Base-by-base conservation (phyloP, 331 rosid genomes). In the Quercus phellos region DNA sequence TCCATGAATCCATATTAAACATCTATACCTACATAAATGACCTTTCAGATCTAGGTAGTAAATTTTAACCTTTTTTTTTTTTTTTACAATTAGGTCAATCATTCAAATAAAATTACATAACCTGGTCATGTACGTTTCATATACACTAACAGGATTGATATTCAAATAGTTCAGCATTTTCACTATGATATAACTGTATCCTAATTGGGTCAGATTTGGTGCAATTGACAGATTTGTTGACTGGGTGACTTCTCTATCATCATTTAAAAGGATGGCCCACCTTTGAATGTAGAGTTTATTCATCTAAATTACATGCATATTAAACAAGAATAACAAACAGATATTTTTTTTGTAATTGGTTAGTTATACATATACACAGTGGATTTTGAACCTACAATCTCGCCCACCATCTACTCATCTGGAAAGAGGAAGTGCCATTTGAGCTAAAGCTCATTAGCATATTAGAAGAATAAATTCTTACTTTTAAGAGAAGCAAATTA, bases 191-290 rank as follows among this genome's bases (percentile, higher is more conserved):
- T 17, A 61, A 59, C 21, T 14, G 35, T 35, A 61, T 29, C 11
- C 17, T 14, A 16, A 61, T 61, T 61, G 43, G 69, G 8, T 61
- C 42, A 61, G 69, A 26, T 61, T 61, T 61, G 21, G 42, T 26
- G 38, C 18, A 61, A 66, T 9, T 34, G 51, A 34, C 26, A 34
- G 7, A 17, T 14, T 66, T 66, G 71, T 22, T 46, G 74, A 75
- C 73, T 78, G 46, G 74, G 61, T 72, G 68, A 78, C 76, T 75
- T 38, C 66, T 51, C 67, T 34, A 54, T 58, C 30, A 24, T 82
- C 76, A 51, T 58, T 70, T 67, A 74, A 50, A 30, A 73, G 32
- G 74, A 43, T 59, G 67, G 29, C 69, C 24, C 26, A n/a, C 26
- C 43, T n/a, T 71, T 27, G 42, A 51, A 27, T 6, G 21, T 66